These are phyloP conservation scores for Salvia splendens DNA, from an alignment of 257 asterid genomes.

Conservation along the genomic window DNA sequence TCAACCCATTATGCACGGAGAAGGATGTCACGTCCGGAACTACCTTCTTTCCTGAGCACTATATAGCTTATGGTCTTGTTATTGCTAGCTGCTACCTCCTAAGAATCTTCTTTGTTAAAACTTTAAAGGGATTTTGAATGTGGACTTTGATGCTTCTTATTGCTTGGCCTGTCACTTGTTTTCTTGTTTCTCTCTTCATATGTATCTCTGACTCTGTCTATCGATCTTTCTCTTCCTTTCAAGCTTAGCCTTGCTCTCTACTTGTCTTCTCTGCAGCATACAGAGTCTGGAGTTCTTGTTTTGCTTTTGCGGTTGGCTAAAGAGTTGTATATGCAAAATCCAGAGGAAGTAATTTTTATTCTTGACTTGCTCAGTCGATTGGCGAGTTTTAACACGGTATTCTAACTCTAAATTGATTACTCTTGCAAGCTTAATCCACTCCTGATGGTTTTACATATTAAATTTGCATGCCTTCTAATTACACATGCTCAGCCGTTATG, in stretches of 20 bases:
- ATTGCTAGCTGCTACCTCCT: not conserved
- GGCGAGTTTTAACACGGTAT: slow-evolving; percentile 76
- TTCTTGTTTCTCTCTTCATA: not conserved
- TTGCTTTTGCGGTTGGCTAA: slow-evolving; percentile 80
- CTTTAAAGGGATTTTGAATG: not conserved
- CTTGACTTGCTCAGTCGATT: slow-evolving; percentile 81
- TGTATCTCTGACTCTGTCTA: not conserved
- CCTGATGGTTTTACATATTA: slow-evolving; percentile 9
- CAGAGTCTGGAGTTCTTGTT: slow-evolving; percentile 78
- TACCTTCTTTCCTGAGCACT: not conserved
- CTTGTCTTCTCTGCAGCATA: slow-evolving; percentile 51
- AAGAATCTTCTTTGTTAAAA: not conserved
- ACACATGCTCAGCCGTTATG: slow-evolving; percentile 6
- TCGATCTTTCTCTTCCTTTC: not conserved
- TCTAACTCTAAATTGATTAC: slow-evolving; percentile 31
- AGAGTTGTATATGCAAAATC: slow-evolving; percentile 49
- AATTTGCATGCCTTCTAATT: slow-evolving; percentile 21
- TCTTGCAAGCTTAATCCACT: slow-evolving; percentile 20
- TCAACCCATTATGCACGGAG: not conserved
- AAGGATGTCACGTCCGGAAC: too few relatives aligned
- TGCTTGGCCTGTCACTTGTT: slow-evolving; percentile 4
- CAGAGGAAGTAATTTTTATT: slow-evolving; percentile 56
- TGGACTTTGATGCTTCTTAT: slow-evolving; percentile 1
- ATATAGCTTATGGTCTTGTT: not conserved
- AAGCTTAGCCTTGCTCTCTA: slow-evolving; percentile 16